These are phyloP conservation scores for Epithele typhae DNA, from an alignment of 768 basidiomycete genomes.

Conservation along the genomic window DNA sequence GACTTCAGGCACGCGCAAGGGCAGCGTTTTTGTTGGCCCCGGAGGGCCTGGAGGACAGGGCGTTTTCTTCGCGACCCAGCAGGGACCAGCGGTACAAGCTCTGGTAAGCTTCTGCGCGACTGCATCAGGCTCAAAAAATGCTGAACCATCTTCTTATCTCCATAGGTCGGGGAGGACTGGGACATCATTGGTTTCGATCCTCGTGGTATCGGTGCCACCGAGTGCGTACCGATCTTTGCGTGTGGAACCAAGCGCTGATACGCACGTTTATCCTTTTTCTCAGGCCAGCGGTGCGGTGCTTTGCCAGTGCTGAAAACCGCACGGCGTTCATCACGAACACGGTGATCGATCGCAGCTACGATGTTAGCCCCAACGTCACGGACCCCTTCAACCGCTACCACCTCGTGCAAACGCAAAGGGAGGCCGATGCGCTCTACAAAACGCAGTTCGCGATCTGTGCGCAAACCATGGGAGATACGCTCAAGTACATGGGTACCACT, in stretches of 20 bases:
- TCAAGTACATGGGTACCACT: slow-evolving; percentile 28
- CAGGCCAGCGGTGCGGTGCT: slow-evolving; percentile 27
- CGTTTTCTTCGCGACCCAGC: slow-evolving; percentile 7
- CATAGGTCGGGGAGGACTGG: slow-evolving; percentile 24
- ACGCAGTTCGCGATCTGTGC: slow-evolving; percentile 24
- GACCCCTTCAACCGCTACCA: slow-evolving; percentile 16
- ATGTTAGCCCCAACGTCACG: slow-evolving; percentile 21
- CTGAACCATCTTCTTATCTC: background rate
- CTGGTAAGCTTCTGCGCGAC: slow-evolving; percentile 2
- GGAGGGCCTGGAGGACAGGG: slow-evolving; percentile 28
- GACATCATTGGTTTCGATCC: slow-evolving; percentile 29
- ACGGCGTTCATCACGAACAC: slow-evolving; percentile 24
- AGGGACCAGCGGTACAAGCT: slow-evolving; percentile 9
- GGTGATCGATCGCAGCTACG: slow-evolving; percentile 20
- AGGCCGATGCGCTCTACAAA: slow-evolving; percentile 20
- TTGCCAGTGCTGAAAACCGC: slow-evolving; percentile 17
- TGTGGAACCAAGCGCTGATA: too few species aligned
- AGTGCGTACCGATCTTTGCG: slow-evolving; percentile 13
- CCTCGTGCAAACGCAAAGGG: slow-evolving; percentile 20
- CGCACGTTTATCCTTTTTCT: background rate
- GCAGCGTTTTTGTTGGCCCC: slow-evolving; percentile 28
- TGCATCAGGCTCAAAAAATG: too few species aligned
- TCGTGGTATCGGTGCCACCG: slow-evolving; percentile 27
- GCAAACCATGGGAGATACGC: slow-evolving; percentile 23
- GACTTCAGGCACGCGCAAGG: slow-evolving; percentile 19